Base-by-base conservation (phyloP, 2,329 filamentous ascomycete species). In the Teratosphaeria viscida region DNA sequence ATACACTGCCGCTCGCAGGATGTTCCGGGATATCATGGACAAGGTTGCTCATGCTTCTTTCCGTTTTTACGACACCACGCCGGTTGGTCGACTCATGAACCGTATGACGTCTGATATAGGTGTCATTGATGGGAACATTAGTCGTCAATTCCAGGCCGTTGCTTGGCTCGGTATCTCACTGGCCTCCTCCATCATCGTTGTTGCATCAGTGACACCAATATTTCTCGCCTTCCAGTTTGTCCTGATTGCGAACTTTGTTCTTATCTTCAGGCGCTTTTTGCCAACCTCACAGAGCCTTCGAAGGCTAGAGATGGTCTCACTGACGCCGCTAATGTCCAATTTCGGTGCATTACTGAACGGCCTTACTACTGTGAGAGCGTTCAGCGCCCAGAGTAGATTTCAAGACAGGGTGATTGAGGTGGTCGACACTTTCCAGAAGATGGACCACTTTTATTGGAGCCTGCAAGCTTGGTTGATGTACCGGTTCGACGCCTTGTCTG, bases 391-490 rank as follows among this genome's bases (percentile, higher is more conserved):
- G 66, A 77, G 81, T 3, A 85, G 88, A 57, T 96, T 96, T 68
- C 90, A 95, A 69, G 82, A 85, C 62, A 82, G 86, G 56, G 89
- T 95, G 57, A 86, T 96, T 37, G 77, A 81, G 2, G 90, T 91
- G 0, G 90, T 91, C 0, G 91, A 96, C 69, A 85, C 85, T 19
- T 96, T 96, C 70, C 92, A 96, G 72, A 90, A 90, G 70, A 94
- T 95, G 82, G 92, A 96, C 68, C 92, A 96, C 72, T 95, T 96
- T 75, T 96, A 95, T 75, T 96, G 91, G 77, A 89, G 86, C 60
- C 79, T 95, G 52, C 90, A 95, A 65, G 84, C 85, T 7, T 96
- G 91, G 91, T 79, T 96, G 2, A 85, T 86, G 71, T 90, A 88
- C 68, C 85, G 91, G 12, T 92, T 94, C 59, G 86, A 90, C 65